phyloP scores from a whole-genome alignment of 192 early-diverging fungal genomes.

The Gonapodya prolifera region DNA sequence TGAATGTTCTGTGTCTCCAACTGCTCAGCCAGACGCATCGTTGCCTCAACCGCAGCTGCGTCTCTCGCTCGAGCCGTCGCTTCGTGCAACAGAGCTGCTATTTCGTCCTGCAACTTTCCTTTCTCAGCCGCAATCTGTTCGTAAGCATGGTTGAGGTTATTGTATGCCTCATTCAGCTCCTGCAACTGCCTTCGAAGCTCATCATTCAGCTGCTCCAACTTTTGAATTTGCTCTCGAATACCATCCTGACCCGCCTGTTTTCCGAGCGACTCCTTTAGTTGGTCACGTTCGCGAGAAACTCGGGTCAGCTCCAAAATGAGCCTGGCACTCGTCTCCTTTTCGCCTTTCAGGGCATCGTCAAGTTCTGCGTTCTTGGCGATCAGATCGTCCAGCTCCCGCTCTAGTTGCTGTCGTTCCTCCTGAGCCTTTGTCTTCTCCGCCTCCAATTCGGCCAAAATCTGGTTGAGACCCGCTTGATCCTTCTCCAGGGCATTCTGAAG shows the following conservation, averaged over 20 bases:
- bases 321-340: neutral
- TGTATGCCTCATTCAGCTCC: neutral
- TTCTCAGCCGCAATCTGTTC: neutral
- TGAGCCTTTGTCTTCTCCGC: neutral
- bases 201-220: neutral
- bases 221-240: neutral
- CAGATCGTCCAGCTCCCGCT: neutral
- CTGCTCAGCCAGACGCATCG: neutral
- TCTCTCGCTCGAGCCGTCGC: neutral
- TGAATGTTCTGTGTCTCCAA: neutral
- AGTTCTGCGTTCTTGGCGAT: neutral
- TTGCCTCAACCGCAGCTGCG: constrained; percentile 3
- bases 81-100: neutral
- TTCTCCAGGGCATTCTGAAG: neutral
- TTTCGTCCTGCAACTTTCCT: neutral
- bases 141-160: neutral
- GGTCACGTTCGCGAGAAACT: neutral
- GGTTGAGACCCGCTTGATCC: neutral
- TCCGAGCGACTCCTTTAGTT: neutral
- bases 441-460: neutral
- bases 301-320: neutral
- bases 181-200: neutral
- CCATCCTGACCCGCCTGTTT: neutral
- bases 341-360: neutral
- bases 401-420: neutral